A percentile compares a stretch with the other conserved stretches of the same genome.
These are phyloP conservation scores for Ophiosphaerella korrae DNA, from an alignment of 2,329 filamentous ascomycete species.

Conservation along the genomic window DNA sequence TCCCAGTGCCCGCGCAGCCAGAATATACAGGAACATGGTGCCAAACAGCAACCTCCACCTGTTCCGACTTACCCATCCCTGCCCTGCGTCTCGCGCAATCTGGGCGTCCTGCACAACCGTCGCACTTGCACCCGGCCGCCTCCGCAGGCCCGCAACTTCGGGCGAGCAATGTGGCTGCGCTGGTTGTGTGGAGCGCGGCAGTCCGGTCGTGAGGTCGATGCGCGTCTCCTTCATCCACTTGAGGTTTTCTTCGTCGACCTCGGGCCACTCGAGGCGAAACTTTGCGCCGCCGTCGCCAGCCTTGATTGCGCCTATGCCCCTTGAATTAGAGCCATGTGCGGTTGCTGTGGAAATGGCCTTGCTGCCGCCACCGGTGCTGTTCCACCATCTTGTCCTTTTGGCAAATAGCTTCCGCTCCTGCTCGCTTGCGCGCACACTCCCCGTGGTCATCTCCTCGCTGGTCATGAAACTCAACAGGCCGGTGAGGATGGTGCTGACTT, in stretches of 20 bases:
- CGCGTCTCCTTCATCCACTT: conserved; percentile 85
- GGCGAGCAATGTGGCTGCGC: conserved; percentile 62
- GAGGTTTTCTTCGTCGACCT: conserved; percentile 87
- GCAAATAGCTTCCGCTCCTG: conserved; percentile 80
- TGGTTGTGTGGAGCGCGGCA: conserved; percentile 59
- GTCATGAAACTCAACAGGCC: conserved; percentile 98
- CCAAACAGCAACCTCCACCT: conserved; percentile 75
- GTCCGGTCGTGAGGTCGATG: conserved; percentile 78
- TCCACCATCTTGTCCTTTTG: conserved; percentile 88
- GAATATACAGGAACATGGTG: conserved; percentile 78
- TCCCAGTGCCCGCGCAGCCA: conserved; percentile 76
- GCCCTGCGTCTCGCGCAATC: conserved; percentile 75
- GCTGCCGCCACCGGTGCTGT: conserved; percentile 87
- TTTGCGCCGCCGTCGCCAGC: conserved; percentile 90
- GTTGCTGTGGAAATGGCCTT: conserved; percentile 49
- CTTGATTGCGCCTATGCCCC: conserved; percentile 77
- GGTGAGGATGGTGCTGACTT: conserved; percentile 94
- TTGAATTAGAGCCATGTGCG: conserved; percentile 38
- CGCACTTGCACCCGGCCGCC: conserved; percentile 63
- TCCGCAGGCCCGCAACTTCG: conserved; percentile 67
- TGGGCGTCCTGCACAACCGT: conserved; percentile 79
- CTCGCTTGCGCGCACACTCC: conserved; percentile 77
- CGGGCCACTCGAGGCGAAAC: conserved; percentile 88
- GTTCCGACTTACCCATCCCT: conserved; percentile 81
- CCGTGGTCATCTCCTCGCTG: conserved; percentile 97